Evolutionary conservation across 345 rosid genomes (phyloP).

Genomic region (Murraya paniculata): DNA sequence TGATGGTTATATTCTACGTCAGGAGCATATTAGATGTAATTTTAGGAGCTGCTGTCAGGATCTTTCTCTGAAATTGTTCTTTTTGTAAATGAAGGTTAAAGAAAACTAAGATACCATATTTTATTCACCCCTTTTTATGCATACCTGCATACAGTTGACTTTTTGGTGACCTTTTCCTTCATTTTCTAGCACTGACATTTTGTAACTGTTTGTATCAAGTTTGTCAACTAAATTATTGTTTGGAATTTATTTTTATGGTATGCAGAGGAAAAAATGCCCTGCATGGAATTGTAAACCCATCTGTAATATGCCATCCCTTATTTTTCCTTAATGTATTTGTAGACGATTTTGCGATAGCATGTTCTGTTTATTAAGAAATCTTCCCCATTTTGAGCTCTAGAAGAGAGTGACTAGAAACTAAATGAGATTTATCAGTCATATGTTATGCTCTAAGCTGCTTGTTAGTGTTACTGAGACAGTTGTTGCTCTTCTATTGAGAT

Average conservation of each 20-base stretch:
- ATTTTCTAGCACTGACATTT: not conserved
- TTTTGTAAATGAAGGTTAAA: not conserved
- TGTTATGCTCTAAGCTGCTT: not conserved
- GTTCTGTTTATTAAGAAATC: not conserved
- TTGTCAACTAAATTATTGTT: not conserved
- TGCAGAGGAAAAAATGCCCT: not conserved
- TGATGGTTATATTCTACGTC: not conserved
- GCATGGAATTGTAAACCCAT: not conserved
- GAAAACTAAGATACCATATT: not conserved
- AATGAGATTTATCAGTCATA: not conserved
- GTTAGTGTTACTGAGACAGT: not conserved
- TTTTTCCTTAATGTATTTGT: not conserved
- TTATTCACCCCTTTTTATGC: not conserved
- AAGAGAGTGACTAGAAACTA: not conserved
- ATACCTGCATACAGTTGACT: not conserved
- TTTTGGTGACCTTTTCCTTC: not conserved
- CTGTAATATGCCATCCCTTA: not conserved
- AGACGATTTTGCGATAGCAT: not conserved
- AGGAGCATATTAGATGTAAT: not conserved
- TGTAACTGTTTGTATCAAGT: not conserved
- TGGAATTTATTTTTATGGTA: not conserved
- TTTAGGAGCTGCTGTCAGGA: not conserved
- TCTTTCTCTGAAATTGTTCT: not conserved
- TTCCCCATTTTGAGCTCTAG: not conserved
- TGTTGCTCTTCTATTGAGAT: not conserved